Evolutionary conservation across 2,329 filamentous ascomycete genomes (phyloP), one percentile per base, ranked within the genome.

Genomic region (Emmonsiellopsis sp.): DNA sequence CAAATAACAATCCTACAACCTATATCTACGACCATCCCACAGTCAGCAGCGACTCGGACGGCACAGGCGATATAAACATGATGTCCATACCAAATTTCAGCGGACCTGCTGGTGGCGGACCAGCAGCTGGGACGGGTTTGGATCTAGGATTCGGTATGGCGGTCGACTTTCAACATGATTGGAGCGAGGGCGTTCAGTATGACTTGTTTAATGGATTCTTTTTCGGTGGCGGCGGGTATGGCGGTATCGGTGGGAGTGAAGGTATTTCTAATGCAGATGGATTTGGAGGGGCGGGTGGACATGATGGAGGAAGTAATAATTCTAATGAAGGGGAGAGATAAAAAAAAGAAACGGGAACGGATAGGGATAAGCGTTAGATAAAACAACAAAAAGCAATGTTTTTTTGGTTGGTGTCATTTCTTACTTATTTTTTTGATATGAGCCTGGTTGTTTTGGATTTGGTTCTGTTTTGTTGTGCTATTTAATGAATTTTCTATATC

Each of bases 171-270:
- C 71, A 75, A 55, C 73, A 76, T 63, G 74, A 76, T 59, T 76
- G 74, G 73, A 73, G 69, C 50, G 73, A 77, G 53, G 72, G 73
- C 41, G 65, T 67, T 20, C 71, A 71, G 48, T 71, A 73, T 59
- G 76, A 79, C 69, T 60, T 80, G 34, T 74, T 80, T 58, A 76
- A 79, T 60, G 78, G 76, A 3, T 80, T 77, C 62, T 80, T 79
- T 63, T 80, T 80, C 66, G 78, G 78, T 8, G 72, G 70, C 10
- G 34, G 20, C 9, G 46, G 46, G 15, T 20, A n/a, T 48, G 46
- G 46, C 8, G 20, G 20, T 26, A 26, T 26, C 20, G 20, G 20
- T 26, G 20, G 20, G 5, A 5, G 20, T 26, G 20, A 26, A 26
- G 20, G 20, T 26, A 5, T 26, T 26, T 26, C 20, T 26, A 26